Base-by-base conservation (phyloP, 148 eudicot genomes). In the Pouteria glomerata region DNA sequence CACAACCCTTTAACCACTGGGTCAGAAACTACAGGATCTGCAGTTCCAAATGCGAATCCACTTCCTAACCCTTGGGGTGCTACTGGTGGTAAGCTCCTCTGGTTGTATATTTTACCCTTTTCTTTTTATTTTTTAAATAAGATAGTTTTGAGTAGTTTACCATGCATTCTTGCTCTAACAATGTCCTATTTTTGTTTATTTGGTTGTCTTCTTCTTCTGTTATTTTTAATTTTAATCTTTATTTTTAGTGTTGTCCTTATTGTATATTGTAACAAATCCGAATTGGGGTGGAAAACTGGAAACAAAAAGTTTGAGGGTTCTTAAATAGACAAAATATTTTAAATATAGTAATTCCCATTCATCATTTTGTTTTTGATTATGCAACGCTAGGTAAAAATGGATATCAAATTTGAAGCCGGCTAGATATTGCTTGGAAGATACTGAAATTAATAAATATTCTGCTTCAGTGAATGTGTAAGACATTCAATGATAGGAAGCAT, bases 51-150 rank as follows among this genome's bases (percentile, higher is more conserved):
- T 72, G 73, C 86, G 29, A 87, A 90, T 70, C 98, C 98, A 47
- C 94, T 93, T 66, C 98, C 98, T 27, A 93, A 93, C 68, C 98
- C 98, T 14, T 93, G 98, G 98, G 76, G 81, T 74, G 79, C 70
- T 70, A 65, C 81, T 83, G 84, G 82, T 74, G 96, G 98, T 90
- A 85, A 81, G 87, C 77, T 47, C 34, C 8, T 29, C 47, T 23
- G 10, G 6, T 41, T 42, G 6, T 56, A 29, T 23, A 23, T 30
- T 31, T 50, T 30, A n/a, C n/a, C n/a, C n/a, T n/a, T n/a, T n/a
- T n/a, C n/a, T n/a, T n/a, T n/a, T n/a, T n/a, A n/a, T n/a, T n/a
- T n/a, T n/a, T n/a, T n/a, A n/a, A n/a, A n/a, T n/a, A n/a, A n/a
- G n/a, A n/a, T n/a, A n/a, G n/a, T 39, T 39, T 39, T 39, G 44